Base-by-base conservation (phyloP, 2,329 filamentous ascomycete species). In the Monosporascus sp. region DNA sequence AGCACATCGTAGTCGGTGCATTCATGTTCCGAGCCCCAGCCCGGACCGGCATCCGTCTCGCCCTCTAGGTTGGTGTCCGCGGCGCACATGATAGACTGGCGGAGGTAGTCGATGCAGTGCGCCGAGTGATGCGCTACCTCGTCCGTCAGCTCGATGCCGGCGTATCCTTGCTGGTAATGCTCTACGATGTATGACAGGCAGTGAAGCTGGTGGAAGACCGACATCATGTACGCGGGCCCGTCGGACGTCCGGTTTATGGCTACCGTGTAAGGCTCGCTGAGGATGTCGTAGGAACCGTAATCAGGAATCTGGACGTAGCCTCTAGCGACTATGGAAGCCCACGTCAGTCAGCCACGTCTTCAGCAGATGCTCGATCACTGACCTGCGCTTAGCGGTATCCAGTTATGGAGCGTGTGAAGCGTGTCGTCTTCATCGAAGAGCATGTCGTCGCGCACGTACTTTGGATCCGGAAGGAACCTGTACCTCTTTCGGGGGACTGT, bases 31-130 rank as follows among this genome's bases (percentile, higher is more conserved):
- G 68, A 70, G 1, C 70, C 70, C 60, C 68, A 68, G 18, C 70
- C 70, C 0, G 70, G 70, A 0, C 69, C 69, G 0, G 60, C 59
- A 11, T 66, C 67, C 17, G 67, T 69, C 51, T 68, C 62, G n/a
- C 68, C 68, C 63, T 72, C 70, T 4, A 72, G 54, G 27, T 65
- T 71, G n/a, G 67, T 68, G 59, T 72, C 70, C 14, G 64, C 70
- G 0, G 66, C 57, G 42, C 70, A 73, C 58, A 69, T 67, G 51
- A 73, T 65, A 25, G 62, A 65, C 53, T 72, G 69, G 17, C 70
- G 65, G 8, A 73, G 56, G 45, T 72, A 72, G 50, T 73, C 70
- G 55, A 72, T 68, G 63, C 70, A 73, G 55, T 73, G 70, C 20
- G 65, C 57, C 47, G 68, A 63, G 58, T 73, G 71, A 15, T 68